Evolutionary conservation across 495 filamentous ascomycete genomes (phyloP), one percentile per base, ranked within the genome.

Genomic region (Terfezia boudieri): DNA sequence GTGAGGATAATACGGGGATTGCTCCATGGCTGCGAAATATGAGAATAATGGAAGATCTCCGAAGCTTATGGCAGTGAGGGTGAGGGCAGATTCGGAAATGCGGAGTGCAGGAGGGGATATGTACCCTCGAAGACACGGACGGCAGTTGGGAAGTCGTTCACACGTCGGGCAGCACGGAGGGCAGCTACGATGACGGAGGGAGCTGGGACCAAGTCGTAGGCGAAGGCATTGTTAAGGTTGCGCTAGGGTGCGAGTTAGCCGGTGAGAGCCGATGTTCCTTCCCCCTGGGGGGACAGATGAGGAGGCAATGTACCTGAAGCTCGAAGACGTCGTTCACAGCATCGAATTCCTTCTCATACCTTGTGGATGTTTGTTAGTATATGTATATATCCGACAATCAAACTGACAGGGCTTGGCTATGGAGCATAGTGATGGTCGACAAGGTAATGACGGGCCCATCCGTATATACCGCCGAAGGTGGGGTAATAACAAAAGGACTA

Each of bases 191-290:
- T 79, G 66, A 99, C 92, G 62, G 85, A 80, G 53, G 89, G 78
- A 53, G 89, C 88, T 61, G 90, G 90, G 59, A 99, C 90, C 65
- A 99, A 80, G 78, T 99, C 90, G 81, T 99, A 99, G 68, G 90
- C 90, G 73, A 99, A 99, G 69, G 84, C 87, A 73, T 99, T 99
- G 81, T 99, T 99, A 61, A 99, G 77, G 72, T 99, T 99, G 67
- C 90, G 87, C 87, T 98, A 64, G 57, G 55, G 22, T 53, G 53
- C 54, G 36, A 54, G 16, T 53, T 49, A 41, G 26, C 36, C n/a
- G 16, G 23, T 23, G 46, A 9, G 41, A 41, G 43, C 46, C 48
- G 54, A 14, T 14, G 46, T 20, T 20, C 20, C n/a, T n/a, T n/a
- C n/a, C n/a, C 26, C 26, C 7, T 2, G 1, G 4, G 26, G 26